These are phyloP conservation scores for Inosperma sp. DNA, from an alignment of 768 basidiomycete species.

Conservation along the genomic window DNA sequence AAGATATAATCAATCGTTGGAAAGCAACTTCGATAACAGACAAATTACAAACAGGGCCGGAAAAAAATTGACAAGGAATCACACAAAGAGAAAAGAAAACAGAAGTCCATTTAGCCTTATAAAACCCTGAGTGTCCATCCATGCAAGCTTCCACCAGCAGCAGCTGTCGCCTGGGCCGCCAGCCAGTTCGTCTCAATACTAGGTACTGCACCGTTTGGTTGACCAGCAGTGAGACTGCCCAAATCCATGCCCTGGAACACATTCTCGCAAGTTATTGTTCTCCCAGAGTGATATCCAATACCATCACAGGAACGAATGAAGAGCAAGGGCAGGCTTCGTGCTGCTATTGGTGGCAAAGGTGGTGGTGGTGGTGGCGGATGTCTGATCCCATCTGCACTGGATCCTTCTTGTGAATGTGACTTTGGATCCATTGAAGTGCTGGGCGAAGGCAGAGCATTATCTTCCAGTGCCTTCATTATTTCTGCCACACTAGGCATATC, in stretches of 20 bases:
- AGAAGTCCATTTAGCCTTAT: conserved; percentile 35
- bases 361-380: conserved; percentile 23
- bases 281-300: conserved; percentile 86
- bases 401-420: conserved; percentile 30
- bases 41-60: background rate
- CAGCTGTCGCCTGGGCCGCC: conserved; percentile 64
- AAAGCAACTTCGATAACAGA: conserved; percentile 9
- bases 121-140: conserved; percentile 80
- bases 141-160: conserved; percentile 60
- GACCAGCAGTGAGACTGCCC: conserved; percentile 43
- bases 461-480: conserved; percentile 74
- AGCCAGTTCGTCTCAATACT: conserved; percentile 65
- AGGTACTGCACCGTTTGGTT: conserved; percentile 39
- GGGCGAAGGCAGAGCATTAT: conserved; percentile 41
- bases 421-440: conserved; percentile 33
- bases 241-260: conserved; percentile 70
- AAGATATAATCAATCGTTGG: conserved; percentile 7
- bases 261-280: conserved; percentile 79
- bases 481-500: conserved; percentile 77
- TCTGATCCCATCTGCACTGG: conserved; percentile 21
- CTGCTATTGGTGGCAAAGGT: conserved; percentile 52
- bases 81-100: conserved; percentile 23
- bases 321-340: conserved; percentile 69
- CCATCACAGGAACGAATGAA: conserved; percentile 81
- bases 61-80: conserved; percentile 12